Conservation (phyloP, 805 yeast genomes). For the Myxozyma kluyveri region DNA sequence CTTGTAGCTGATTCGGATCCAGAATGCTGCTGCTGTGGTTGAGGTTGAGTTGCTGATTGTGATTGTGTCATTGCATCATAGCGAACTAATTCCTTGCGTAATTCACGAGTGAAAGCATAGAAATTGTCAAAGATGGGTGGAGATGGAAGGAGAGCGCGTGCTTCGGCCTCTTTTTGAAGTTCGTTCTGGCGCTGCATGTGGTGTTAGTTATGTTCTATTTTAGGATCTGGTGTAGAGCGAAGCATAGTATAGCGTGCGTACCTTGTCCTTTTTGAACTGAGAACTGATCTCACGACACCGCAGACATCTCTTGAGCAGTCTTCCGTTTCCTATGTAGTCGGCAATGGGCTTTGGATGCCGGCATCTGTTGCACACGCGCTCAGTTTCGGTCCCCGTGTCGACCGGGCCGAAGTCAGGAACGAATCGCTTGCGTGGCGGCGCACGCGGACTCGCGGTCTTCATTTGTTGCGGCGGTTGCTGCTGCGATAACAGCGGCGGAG, state of each 20-base stretch:
- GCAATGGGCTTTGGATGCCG: constrained; percentile 7
- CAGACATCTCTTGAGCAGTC: constrained; percentile 5
- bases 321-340: constrained; percentile 5
- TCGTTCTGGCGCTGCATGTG: constrained; percentile 5
- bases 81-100: constrained; percentile 8
- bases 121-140: constrained; percentile 10
- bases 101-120: constrained; percentile 14
- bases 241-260: background rate
- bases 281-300: constrained; percentile 14
- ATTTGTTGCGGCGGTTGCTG: background rate
- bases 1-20: background rate
- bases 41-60: background rate
- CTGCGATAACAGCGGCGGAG: background rate
- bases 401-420: too few relatives aligned
- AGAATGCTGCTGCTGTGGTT: background rate
- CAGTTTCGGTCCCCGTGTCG: background rate
- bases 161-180: constrained; percentile 3
- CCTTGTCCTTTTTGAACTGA: constrained; percentile 14
- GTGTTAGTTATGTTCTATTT: background rate
- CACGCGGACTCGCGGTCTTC: too few relatives aligned
- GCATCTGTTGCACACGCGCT: constrained; percentile 12
- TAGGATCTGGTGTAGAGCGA: background rate
- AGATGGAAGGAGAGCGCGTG: constrained; percentile 1
- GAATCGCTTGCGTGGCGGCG: too few relatives aligned
- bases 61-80: background rate